A percentile compares a stretch with the other conserved stretches of the same genome.
These are phyloP conservation scores for Rhodosporidiobolus sp. DNA, from an alignment of 768 basidiomycete species.

Conservation along the genomic window DNA sequence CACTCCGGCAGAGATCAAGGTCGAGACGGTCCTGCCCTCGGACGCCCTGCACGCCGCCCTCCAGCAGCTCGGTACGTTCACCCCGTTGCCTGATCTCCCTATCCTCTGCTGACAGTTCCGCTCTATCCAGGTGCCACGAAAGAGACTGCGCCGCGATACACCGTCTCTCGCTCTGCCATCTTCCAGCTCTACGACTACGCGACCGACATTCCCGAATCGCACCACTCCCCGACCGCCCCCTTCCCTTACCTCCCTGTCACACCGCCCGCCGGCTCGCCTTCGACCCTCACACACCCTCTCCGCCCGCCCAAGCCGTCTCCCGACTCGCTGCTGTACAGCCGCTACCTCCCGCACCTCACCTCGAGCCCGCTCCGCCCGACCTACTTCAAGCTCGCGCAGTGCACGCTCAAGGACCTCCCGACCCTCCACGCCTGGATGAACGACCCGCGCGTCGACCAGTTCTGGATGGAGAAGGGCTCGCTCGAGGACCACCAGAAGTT, in stretches of 20 bases:
- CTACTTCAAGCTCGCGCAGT: slow-evolving; percentile 31
- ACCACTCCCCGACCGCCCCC: slow-evolving; percentile 6
- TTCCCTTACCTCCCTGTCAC: slow-evolving; percentile 30
- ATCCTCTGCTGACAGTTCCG: not conserved
- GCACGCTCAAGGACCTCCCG: slow-evolving; percentile 26
- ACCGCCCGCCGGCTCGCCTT: slow-evolving; percentile 6
- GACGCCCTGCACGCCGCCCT: slow-evolving; percentile 26
- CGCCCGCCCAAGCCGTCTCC: slow-evolving; percentile 31
- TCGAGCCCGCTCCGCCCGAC: not conserved
- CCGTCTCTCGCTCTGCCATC: slow-evolving; percentile 27
- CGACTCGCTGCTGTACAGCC: slow-evolving; percentile 19
- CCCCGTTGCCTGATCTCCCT: too few relatives aligned
- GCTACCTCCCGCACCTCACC: slow-evolving; percentile 36
- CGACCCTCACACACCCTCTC: slow-evolving; percentile 29
- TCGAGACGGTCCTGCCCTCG: slow-evolving; percentile 33
- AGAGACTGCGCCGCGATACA: slow-evolving; percentile 6
- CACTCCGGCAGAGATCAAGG: slow-evolving; percentile 7
- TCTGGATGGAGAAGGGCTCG: slow-evolving; percentile 36
- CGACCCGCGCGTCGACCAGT: slow-evolving; percentile 36
- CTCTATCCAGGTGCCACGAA: slow-evolving; percentile 16
- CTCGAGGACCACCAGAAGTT: slow-evolving; percentile 32
- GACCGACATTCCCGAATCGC: slow-evolving; percentile 11
- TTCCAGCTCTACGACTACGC: slow-evolving; percentile 35
- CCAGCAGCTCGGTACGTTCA: slow-evolving; percentile 16
- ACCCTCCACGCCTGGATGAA: slow-evolving; percentile 38